Base-by-base conservation (phyloP, 2,329 filamentous ascomycete genomes). In the Ophiostoma australiae region DNA sequence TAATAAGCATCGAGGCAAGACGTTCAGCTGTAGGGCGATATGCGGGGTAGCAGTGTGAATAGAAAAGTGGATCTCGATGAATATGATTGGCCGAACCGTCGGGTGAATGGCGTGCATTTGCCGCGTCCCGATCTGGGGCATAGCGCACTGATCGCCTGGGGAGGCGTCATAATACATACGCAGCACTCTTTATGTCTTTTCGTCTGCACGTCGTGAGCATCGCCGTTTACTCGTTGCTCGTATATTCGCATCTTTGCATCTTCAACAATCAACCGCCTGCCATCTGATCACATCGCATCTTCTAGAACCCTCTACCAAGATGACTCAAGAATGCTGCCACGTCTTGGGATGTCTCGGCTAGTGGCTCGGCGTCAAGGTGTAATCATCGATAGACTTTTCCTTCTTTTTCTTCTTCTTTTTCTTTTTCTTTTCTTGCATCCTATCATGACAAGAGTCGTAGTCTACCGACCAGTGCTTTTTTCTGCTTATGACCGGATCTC, bases 31-130 rank as follows among this genome's bases (percentile, higher is more conserved):
- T 23, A 70, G 48, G 61, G 70, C 58, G 55, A 72, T 70, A 72
- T 73, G 70, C 61, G 70, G 72, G 70, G 70, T 71, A 73, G 69
- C 70, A 73, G 44, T 61, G 68, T 63, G 39, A 23, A n/a, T 58
- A 33, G 58, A 63, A 63, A 33, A 63, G 27, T 17, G 23, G 58
- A 20, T 7, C 27, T 35, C 6, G 4, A n/a, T 3, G 10, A 1
- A 58, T 15, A 1, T 58, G 23, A 58, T 58, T 33, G 58, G 58
- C 27, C 11, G 27, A 7, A 15, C 3, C 13, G 0, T 17, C 58
- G 23, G 58, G 58, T 15, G 33, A 15, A 63, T 63, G 27, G 58
- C 58, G 58, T 58, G 52, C 52, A 58, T 58, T 27, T 58, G 52
- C 52, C 23, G 44, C 17, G 52, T 58, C 52, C 52, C 52, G 52